These are phyloP conservation scores for Backusella tarrabulga DNA, from an alignment of 192 early-diverging fungal genomes.

Conservation along the genomic window DNA sequence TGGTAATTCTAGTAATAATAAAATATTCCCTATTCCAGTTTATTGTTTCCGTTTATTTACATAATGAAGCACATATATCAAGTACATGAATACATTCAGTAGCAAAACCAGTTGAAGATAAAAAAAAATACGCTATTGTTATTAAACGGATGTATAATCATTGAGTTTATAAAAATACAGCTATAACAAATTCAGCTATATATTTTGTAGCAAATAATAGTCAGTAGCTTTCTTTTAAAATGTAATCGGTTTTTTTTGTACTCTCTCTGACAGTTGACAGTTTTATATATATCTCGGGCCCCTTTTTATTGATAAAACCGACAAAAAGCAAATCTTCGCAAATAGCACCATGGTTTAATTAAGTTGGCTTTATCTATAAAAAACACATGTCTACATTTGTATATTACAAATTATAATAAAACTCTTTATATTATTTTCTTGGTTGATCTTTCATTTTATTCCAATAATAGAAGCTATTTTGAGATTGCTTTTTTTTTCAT, in stretches of 20 bases:
- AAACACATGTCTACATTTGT: background rate
- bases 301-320: too few species aligned
- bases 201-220: too few species aligned
- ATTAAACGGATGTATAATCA: too few species aligned
- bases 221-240: too few species aligned
- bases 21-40: too few species aligned
- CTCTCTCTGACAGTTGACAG: background rate
- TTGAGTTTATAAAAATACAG: too few species aligned
- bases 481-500: background rate
- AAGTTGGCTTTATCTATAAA: background rate
- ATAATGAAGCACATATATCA: background rate
- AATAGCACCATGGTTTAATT: background rate
- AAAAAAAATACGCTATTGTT: too few species aligned
- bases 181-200: too few species aligned
- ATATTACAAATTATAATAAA: background rate
- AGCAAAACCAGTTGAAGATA: too few species aligned
- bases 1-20: background rate
- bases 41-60: background rate
- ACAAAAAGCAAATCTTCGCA: too few species aligned
- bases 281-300: background rate
- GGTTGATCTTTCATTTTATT: background rate
- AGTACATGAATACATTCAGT: too few species aligned
- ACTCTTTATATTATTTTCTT: background rate
- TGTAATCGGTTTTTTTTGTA: background rate
- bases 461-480: background rate